A percentile compares a stretch with the other conserved stretches of the same genome.
phyloP scores from a whole-genome alignment of 371 early-diverging fungal species.

The Mucor irregularis region DNA sequence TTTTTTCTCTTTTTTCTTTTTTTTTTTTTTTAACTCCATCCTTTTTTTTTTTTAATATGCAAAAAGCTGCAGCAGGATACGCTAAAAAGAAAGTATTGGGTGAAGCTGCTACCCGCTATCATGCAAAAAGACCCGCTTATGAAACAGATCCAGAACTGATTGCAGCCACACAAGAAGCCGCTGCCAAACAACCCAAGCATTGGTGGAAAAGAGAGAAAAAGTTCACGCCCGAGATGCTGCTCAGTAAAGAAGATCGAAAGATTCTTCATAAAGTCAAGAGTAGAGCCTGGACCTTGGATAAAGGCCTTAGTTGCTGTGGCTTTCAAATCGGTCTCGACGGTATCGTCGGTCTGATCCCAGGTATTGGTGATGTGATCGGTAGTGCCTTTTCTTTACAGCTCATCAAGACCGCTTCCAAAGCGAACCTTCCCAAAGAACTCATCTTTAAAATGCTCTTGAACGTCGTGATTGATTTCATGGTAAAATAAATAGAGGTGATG shows the following conservation, averaged over 20 bases:
- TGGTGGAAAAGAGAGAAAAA: constrained; percentile 32
- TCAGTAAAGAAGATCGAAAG: constrained; percentile 32
- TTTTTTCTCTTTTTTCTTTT: not conserved
- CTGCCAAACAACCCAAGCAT: constrained; percentile 9
- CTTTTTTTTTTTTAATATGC: constrained; percentile 3
- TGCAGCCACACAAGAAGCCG: constrained; percentile 20
- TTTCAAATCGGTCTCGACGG: constrained; percentile 48
- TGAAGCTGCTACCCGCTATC: constrained; percentile 1
- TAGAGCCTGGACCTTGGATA: constrained; percentile 39
- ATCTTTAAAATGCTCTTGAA: constrained; percentile 46
- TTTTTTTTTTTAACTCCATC: not conserved
- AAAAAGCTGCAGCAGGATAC: not conserved
- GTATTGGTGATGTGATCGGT: constrained; percentile 47
- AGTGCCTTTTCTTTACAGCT: constrained; percentile 36
- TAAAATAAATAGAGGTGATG: constrained; percentile 8
- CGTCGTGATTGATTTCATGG: constrained; percentile 48
- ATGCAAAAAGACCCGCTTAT: constrained; percentile 1
- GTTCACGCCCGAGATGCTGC: constrained; percentile 33
- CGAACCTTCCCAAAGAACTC: constrained; percentile 40
- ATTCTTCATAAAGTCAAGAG: constrained; percentile 35
- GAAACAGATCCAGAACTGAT: constrained; percentile 25
- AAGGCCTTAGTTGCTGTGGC: constrained; percentile 47
- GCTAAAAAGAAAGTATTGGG: constrained; percentile 15
- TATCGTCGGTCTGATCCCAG: constrained; percentile 50
- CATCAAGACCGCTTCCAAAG: constrained; percentile 31